These are phyloP conservation scores for Pestalotiopsis sp. DNA, from an alignment of 2,329 filamentous ascomycete species.

Conservation along the genomic window DNA sequence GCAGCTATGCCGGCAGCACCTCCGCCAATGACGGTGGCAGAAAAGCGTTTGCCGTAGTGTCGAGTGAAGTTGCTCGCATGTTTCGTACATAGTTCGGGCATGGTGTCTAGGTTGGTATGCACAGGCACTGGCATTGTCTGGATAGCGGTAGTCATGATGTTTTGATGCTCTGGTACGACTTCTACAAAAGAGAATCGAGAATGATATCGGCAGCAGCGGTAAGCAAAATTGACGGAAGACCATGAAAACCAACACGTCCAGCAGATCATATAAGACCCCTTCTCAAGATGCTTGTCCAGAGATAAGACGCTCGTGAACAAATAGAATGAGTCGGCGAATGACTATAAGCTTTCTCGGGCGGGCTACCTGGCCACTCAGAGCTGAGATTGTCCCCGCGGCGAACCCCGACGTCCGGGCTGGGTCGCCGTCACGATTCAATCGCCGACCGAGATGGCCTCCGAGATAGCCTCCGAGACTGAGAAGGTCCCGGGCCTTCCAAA, in stretches of 20 bases:
- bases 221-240: background rate
- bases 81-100: background rate
- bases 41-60: background rate
- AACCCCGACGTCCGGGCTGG: background rate
- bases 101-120: background rate
- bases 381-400: background rate
- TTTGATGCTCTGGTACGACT: background rate
- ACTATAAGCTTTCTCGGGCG: background rate
- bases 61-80: background rate
- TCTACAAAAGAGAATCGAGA: background rate
- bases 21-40: background rate
- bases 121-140: background rate
- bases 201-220: background rate
- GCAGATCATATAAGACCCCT: background rate
- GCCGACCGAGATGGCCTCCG: background rate
- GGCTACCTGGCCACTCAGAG: background rate
- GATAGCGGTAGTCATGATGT: background rate
- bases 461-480: background rate
- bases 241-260: background rate
- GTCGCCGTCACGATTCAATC: background rate
- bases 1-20: slow-evolving; percentile 1
- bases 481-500: background rate
- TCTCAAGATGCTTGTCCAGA: background rate
- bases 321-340: background rate
- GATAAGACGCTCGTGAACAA: background rate